Evolutionary conservation across 768 basidiomycete genomes (phyloP).

Genomic region (Phanerodontia chrysosporium): DNA sequence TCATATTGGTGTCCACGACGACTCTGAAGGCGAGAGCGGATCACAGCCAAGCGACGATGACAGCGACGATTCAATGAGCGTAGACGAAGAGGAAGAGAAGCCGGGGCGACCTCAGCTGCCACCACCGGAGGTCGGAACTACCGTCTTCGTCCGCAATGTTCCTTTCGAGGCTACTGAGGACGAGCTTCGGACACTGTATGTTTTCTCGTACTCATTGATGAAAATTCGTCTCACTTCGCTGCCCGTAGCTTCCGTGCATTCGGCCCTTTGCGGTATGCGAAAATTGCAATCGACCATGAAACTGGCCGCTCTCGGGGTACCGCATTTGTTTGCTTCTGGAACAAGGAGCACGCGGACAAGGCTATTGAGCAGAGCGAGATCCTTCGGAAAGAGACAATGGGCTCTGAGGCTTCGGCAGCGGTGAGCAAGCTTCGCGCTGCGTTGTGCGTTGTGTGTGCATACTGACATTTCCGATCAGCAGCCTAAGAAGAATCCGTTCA

Average conservation of each 20-base stretch:
- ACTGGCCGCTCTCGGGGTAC: constrained; percentile 90
- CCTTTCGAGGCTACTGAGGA: constrained; percentile 92
- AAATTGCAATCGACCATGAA: constrained; percentile 79
- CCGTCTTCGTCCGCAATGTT: constrained; percentile 91
- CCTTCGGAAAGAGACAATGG: constrained; percentile 60
- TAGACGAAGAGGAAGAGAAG: constrained; percentile 34
- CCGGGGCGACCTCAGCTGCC: constrained; percentile 68
- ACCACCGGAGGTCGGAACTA: constrained; percentile 82
- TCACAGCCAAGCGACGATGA: constrained; percentile 27
- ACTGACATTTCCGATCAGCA: constrained; percentile 26
- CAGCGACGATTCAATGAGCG: constrained; percentile 22
- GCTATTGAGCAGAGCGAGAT: constrained; percentile 79
- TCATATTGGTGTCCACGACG: constrained; percentile 40
- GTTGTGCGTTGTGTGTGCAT: no score
- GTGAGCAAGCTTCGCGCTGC: neutral
- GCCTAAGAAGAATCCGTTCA: constrained; percentile 82
- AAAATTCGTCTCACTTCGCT: neutral
- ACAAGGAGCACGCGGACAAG: constrained; percentile 81
- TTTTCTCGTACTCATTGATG: neutral
- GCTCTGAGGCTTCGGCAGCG: constrained; percentile 30
- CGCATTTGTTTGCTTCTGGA: constrained; percentile 98
- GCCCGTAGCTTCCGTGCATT: constrained; percentile 77
- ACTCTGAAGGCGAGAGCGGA: constrained; percentile 34
- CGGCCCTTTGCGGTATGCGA: constrained; percentile 89
- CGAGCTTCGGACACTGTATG: constrained; percentile 81